These are phyloP conservation scores for Coprinopsis cinerea DNA, from an alignment of 768 basidiomycete genomes.

Conservation along the genomic window DNA sequence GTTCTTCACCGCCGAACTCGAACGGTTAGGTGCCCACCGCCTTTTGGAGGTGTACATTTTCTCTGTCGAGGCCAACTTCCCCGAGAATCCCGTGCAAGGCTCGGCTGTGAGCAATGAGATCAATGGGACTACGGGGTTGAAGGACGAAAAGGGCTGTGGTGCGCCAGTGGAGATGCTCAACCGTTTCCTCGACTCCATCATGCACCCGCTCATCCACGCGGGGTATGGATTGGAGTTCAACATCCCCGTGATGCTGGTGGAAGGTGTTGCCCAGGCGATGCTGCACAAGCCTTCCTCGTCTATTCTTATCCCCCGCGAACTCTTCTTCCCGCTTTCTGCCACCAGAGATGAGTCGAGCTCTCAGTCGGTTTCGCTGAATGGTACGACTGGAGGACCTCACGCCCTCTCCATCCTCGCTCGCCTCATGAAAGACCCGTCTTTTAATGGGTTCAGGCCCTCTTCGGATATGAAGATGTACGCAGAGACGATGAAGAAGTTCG, in stretches of 20 bases:
- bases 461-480: conserved; percentile 12
- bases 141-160: too few species aligned
- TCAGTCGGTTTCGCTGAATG: neutral
- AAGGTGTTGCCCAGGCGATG: conserved; percentile 56
- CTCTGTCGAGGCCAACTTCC: neutral
- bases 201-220: conserved; percentile 61
- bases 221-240: conserved; percentile 61
- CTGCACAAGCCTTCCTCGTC: conserved; percentile 31
- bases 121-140: too few species aligned
- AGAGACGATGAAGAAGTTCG: conserved; percentile 27
- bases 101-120: too few species aligned
- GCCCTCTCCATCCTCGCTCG: conserved; percentile 50
- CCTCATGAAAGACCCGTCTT: conserved; percentile 40
- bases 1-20: neutral
- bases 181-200: conserved; percentile 45
- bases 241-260: conserved; percentile 50
- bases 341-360: neutral
- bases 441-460: conserved; percentile 21
- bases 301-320: conserved; percentile 19
- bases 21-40: neutral
- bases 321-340: conserved; percentile 12
- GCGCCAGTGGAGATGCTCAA: conserved; percentile 40
- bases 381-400: conserved; percentile 21
- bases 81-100: neutral
- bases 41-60: neutral